Percentiles rank a stretch among this genome's conserved stretches.
These are phyloP conservation scores for Penicillium sp. DNA, from an alignment of 2,329 filamentous ascomycete genomes.

Conservation along the genomic window DNA sequence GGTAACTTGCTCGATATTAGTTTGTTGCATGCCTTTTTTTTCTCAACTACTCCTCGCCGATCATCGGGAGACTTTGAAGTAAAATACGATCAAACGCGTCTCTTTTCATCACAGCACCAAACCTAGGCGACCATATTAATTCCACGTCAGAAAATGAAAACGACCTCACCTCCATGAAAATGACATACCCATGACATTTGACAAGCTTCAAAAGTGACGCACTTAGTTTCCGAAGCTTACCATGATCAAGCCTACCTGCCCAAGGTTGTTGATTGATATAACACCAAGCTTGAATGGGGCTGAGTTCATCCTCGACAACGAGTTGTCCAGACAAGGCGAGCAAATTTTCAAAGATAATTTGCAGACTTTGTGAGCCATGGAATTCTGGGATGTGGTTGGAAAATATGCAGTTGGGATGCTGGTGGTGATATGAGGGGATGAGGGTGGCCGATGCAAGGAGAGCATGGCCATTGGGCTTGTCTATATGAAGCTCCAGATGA, in stretches of 20 bases:
- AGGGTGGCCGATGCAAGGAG: slow-evolving; percentile 36
- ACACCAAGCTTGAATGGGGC: slow-evolving; percentile 42
- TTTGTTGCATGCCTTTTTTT: too few relatives aligned
- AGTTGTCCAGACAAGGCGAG: slow-evolving; percentile 14
- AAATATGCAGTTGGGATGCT: too few relatives aligned
- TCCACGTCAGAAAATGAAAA: not conserved
- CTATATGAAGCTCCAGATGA: slow-evolving; percentile 30
- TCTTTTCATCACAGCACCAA: slow-evolving; percentile 6
- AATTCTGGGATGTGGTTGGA: too few relatives aligned
- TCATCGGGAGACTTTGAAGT: too few relatives aligned
- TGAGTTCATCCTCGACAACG: slow-evolving; percentile 32
- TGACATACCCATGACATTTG: slow-evolving; percentile 40
- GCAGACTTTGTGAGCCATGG: too few relatives aligned
- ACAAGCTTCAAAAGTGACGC: slow-evolving; percentile 29
- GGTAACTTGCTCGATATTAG: too few relatives aligned
- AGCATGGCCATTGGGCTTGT: slow-evolving; percentile 32
- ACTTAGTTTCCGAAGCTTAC: slow-evolving; percentile 25
- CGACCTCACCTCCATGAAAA: not conserved
- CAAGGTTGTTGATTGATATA: slow-evolving; percentile 30
- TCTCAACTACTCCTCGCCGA: too few relatives aligned
- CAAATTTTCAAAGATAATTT: slow-evolving; percentile 24
- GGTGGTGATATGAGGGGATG: slow-evolving; percentile 19
- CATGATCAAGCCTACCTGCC: slow-evolving; percentile 23
- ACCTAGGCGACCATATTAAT: not conserved
- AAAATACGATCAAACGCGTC: not conserved